phyloP scores from a whole-genome alignment of 2,329 filamentous ascomycete species.

The Colletotrichum noveboracense region DNA sequence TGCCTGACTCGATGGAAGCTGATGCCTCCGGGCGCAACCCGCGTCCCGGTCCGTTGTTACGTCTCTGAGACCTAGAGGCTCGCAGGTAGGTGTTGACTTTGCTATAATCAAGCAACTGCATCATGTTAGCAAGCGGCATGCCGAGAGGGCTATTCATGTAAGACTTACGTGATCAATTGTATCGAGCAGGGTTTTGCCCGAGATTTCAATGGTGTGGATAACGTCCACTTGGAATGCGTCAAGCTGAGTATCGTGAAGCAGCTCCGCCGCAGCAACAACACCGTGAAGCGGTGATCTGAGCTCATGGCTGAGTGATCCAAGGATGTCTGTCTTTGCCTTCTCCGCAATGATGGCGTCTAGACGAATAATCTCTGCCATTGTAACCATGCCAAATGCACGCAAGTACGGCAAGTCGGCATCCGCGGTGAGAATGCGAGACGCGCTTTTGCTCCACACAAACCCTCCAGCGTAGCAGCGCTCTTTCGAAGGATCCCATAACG shows the following conservation, averaged over 20 bases:
- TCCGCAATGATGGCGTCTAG: conserved; percentile 40
- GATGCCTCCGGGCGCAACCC: not conserved
- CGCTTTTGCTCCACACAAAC: conserved; percentile 43
- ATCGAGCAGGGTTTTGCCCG: conserved; percentile 52
- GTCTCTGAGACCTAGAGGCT: conserved; percentile 19
- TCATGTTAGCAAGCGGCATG: not conserved
- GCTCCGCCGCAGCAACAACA: conserved; percentile 56
- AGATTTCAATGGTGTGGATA: conserved; percentile 52
- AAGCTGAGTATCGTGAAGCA: conserved; percentile 51
- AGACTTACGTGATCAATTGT: conserved; percentile 50
- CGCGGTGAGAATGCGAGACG: conserved; percentile 28
- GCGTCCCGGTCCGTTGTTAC: conserved; percentile 21
- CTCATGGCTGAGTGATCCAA: conserved; percentile 63
- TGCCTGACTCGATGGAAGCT: conserved; percentile 23
- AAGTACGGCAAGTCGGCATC: conserved; percentile 39
- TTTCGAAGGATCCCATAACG: conserved; percentile 38
- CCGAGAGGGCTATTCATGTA: rapidly evolving
- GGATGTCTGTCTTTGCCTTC: conserved; percentile 57
- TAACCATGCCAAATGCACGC: conserved; percentile 52
- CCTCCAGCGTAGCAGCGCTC: conserved; percentile 44
- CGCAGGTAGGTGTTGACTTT: conserved; percentile 49
- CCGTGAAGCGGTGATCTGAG: conserved; percentile 62
- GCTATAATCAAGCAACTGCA: conserved; percentile 49
- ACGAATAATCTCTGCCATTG: conserved; percentile 61
- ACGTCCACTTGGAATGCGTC: conserved; percentile 46